Conservation (phyloP, 805 yeast species). For the Barnettozyma salicaria region DNA sequence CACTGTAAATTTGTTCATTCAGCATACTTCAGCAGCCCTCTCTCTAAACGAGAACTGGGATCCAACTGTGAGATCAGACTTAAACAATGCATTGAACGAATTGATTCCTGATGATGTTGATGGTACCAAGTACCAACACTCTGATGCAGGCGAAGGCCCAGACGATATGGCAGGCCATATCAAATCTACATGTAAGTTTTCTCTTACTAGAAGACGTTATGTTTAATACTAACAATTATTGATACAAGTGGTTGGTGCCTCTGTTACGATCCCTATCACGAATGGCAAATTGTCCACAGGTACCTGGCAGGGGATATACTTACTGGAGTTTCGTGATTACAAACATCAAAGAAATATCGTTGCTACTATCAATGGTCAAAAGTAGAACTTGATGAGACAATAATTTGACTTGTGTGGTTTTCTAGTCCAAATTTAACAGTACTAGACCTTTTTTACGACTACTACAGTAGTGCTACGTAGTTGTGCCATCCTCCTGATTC, state of each 20-base stretch:
- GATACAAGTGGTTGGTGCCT: slow-evolving; percentile 50
- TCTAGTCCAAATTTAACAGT: neutral
- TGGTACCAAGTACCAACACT: slow-evolving; percentile 22
- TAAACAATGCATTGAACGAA: slow-evolving; percentile 56
- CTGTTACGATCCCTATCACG: slow-evolving; percentile 59
- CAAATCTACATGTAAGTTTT: slow-evolving; percentile 40
- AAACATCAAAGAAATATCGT: slow-evolving; percentile 60
- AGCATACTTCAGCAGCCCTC: slow-evolving; percentile 76
- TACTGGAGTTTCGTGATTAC: slow-evolving; percentile 64
- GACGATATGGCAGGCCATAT: slow-evolving; percentile 87
- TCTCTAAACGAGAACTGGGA: slow-evolving; percentile 78
- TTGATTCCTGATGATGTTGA: slow-evolving; percentile 57
- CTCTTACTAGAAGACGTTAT: too few relatives aligned
- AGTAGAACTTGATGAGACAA: neutral
- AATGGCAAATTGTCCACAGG: slow-evolving; percentile 67
- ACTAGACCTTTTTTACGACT: too few relatives aligned
- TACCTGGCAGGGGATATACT: slow-evolving; percentile 83
- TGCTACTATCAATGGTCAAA: slow-evolving; percentile 67
- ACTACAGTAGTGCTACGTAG: too few relatives aligned
- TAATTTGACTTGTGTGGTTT: neutral
- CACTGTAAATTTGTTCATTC: slow-evolving; percentile 56
- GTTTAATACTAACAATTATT: slow-evolving; percentile 3
- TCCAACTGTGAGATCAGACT: slow-evolving; percentile 66
- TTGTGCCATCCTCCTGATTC: too few relatives aligned
- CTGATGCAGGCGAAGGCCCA: slow-evolving; percentile 60